Conservation (phyloP, 495 filamentous ascomycete genomes). For the Geopyxis carbonaria region DNA sequence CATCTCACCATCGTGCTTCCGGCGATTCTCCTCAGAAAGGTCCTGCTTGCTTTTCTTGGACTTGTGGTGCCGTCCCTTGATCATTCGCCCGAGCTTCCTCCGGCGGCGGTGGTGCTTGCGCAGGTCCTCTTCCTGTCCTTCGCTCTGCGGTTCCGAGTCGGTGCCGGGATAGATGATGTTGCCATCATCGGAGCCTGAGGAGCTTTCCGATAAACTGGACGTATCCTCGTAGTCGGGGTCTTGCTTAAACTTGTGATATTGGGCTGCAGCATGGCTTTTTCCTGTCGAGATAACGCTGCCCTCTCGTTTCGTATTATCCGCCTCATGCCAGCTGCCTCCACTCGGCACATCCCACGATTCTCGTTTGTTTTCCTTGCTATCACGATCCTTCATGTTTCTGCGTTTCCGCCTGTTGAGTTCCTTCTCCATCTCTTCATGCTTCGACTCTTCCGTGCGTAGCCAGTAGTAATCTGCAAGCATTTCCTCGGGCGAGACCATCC, state of each 20-base stretch:
- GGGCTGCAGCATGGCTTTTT: no score
- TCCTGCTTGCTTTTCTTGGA: constrained; percentile 18
- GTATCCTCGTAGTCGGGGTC: no score
- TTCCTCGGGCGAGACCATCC: constrained; percentile 20
- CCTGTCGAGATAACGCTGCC: no score
- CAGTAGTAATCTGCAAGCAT: constrained; percentile 25
- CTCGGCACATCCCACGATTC: constrained; percentile 14
- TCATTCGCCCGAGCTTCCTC: constrained; percentile 18
- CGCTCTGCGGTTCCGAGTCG: no score
- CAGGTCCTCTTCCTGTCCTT: no score
- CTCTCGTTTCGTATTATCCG: constrained; percentile 5
- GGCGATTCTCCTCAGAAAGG: constrained; percentile 15
- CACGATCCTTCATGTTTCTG: constrained; percentile 11
- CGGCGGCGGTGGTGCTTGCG: constrained; percentile 21
- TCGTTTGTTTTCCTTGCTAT: constrained; percentile 15
- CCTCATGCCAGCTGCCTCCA: constrained; percentile 4
- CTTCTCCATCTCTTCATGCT: constrained; percentile 5
- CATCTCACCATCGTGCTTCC: constrained; percentile 17
- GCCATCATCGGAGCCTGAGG: no score
- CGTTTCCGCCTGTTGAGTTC: constrained; percentile 7
- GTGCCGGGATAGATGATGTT: no score
- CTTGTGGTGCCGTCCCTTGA: constrained; percentile 11
- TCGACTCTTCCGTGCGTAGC: constrained; percentile 7
- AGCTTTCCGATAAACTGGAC: no score
- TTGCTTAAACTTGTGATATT: no score